Evolutionary conservation across 371 early-diverging fungal species (phyloP), one percentile per base, ranked within the genome.

Genomic region (Mortierella sp.): DNA sequence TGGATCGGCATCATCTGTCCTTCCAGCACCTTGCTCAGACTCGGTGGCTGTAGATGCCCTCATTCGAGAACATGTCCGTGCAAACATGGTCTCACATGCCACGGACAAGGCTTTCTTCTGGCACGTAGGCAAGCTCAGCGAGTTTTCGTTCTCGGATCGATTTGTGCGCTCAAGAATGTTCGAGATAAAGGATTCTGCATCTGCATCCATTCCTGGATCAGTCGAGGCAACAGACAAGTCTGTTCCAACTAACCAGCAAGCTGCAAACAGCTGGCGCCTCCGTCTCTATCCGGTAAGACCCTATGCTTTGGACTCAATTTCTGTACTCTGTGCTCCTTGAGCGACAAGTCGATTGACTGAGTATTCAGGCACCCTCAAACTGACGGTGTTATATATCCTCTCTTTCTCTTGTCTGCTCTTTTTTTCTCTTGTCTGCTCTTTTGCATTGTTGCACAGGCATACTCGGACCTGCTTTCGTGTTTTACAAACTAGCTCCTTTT

Each of bases 91-190:
- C 11, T 58, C 81, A 0, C 81, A 81, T 60, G 22, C 68, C 0
- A 75, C 76, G 14, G 66, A 72, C 47, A 66, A 60, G 35, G 72
- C 73, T 8, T 75, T 72, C 64, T 81, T 81, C 49, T 81, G 81
- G 81, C 57, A 64, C 32, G 49, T 81, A 1, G 81, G 81, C 59
- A 75, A 81, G 67, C 81, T 81, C 16, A 75, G 81, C 57, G 81
- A 81, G 40, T 81, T 81, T 35, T 72, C 81, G 2, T 81, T 81
- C 57, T 81, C 81, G 2, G 81, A 81, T 51, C 81, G 81, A 11
- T 81, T 81, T 68, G 76, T 81, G 3, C 81, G 81, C 40, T 81
- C 81, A 11, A 59, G 72, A 51, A 62, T 80, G 12, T 80, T 80
- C 64, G 66, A 75, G 26, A 68, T 75, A 20, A 69, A 70, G 35